These are phyloP conservation scores for Oemleria cerasiformis DNA, from an alignment of 306 rosid species.

Conservation along the genomic window DNA sequence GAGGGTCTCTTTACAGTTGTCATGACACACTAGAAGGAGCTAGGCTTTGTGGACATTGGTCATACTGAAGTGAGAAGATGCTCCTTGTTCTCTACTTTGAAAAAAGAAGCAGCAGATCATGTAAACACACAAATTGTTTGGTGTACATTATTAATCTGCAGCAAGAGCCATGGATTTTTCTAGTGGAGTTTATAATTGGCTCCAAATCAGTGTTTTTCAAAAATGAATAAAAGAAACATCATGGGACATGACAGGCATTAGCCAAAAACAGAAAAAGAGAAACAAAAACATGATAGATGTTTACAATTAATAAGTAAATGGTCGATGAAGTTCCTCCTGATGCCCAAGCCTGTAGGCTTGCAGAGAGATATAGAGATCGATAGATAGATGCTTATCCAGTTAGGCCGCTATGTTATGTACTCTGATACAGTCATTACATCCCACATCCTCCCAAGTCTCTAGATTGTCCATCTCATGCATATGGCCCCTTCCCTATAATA, in stretches of 20 bases:
- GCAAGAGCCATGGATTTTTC: background rate
- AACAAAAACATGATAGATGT: background rate
- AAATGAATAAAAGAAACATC: too few species aligned
- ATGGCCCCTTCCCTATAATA: conserved; percentile 28
- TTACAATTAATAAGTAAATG: background rate
- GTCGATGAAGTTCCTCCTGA: too few species aligned
- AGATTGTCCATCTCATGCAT: conserved; percentile 25
- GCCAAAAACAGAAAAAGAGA: too few species aligned
- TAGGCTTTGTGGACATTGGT: conserved; percentile 16
- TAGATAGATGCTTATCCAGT: conserved; percentile 36
- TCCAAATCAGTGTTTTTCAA: background rate
- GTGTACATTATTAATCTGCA: conserved; percentile 4
- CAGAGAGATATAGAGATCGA: background rate
- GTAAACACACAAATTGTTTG: background rate
- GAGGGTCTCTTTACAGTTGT: conserved; percentile 48
- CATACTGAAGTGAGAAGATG: conserved; percentile 38
- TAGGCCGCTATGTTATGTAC: conserved; percentile 28
- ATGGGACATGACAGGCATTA: too few species aligned
- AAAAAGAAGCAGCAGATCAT: conserved; percentile 11
- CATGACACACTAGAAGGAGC: conserved; percentile 40
- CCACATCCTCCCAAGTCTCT: conserved; percentile 32
- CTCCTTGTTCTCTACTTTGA: conserved; percentile 23
- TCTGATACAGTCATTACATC: background rate
- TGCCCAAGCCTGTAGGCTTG: too few species aligned
- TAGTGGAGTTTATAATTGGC: background rate